Conservation (phyloP, 345 rosid species). For the Erodium maritimum region DNA sequence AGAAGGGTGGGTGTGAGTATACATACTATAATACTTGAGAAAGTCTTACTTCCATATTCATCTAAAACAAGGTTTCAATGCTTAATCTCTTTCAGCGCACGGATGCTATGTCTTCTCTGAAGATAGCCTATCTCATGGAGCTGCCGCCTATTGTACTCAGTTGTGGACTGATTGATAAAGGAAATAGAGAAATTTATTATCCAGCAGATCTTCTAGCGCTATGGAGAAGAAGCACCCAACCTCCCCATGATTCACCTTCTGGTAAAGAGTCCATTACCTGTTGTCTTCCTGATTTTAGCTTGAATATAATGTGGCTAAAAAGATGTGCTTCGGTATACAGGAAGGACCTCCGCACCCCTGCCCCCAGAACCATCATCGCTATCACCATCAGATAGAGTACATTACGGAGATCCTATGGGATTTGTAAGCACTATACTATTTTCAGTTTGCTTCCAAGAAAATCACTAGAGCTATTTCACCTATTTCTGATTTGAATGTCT, state of each 20-base stretch:
- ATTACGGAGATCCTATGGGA: slow-evolving; percentile 23
- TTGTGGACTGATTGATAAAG: slow-evolving; percentile 24
- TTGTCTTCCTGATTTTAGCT: slow-evolving; percentile 10
- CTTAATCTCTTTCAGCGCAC: slow-evolving; percentile 25
- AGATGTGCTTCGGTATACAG: slow-evolving; percentile 23
- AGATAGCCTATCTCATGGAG: slow-evolving; percentile 47
- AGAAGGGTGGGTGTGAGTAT: neutral
- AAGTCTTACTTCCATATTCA: neutral
- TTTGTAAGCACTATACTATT: slow-evolving; percentile 28
- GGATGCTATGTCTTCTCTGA: slow-evolving; percentile 21
- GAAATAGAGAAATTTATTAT: slow-evolving; percentile 32
- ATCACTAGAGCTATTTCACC: neutral
- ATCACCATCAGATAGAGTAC: slow-evolving; percentile 26
- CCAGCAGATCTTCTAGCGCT: slow-evolving; percentile 54
- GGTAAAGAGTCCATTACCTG: slow-evolving; percentile 29
- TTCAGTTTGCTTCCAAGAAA: slow-evolving; percentile 9
- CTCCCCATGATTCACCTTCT: slow-evolving; percentile 41
- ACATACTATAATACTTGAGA: neutral
- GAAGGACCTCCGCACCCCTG: slow-evolving; percentile 29
- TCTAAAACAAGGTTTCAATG: slow-evolving; percentile 1
- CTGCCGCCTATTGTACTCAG: slow-evolving; percentile 50
- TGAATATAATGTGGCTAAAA: slow-evolving; percentile 5
- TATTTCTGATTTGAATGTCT: slow-evolving; percentile 11
- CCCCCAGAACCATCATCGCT: slow-evolving; percentile 37
- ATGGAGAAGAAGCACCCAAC: slow-evolving; percentile 48